phyloP scores from a whole-genome alignment of 148 eudicot species.

The Cornus kousa region DNA sequence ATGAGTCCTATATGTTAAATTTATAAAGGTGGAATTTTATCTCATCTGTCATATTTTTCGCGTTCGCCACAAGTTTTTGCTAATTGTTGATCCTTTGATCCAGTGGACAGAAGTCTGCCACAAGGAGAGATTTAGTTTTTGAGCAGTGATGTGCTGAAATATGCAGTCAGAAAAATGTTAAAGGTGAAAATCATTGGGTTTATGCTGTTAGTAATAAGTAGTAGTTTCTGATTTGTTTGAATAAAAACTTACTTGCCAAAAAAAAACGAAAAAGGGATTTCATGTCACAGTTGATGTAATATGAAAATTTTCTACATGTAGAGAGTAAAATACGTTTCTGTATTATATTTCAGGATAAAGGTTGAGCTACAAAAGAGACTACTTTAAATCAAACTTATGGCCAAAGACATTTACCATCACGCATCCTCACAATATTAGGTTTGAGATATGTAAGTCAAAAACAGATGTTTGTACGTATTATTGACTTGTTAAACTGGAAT shows the following conservation, averaged over 20 bases:
- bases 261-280: too few species aligned
- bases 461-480: neutral
- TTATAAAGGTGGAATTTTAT: neutral
- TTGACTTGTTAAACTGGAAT: too few species aligned
- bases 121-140: neutral
- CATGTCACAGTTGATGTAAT: neutral
- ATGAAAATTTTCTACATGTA: neutral
- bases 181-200: neutral
- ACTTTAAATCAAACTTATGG: neutral
- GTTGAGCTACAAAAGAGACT: neutral
- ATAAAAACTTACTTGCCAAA: neutral
- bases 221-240: neutral
- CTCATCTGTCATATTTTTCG: neutral
- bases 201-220: neutral
- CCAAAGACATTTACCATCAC: neutral
- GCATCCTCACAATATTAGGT: neutral
- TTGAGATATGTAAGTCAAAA: neutral
- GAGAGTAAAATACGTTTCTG: neutral
- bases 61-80: neutral
- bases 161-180: neutral
- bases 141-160: neutral
- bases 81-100: neutral
- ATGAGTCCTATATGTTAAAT: neutral
- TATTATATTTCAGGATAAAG: conserved; percentile 8
- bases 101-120: neutral